Base-by-base conservation (phyloP, 2,329 filamentous ascomycete species). In the Cladobotryum mycophilum region DNA sequence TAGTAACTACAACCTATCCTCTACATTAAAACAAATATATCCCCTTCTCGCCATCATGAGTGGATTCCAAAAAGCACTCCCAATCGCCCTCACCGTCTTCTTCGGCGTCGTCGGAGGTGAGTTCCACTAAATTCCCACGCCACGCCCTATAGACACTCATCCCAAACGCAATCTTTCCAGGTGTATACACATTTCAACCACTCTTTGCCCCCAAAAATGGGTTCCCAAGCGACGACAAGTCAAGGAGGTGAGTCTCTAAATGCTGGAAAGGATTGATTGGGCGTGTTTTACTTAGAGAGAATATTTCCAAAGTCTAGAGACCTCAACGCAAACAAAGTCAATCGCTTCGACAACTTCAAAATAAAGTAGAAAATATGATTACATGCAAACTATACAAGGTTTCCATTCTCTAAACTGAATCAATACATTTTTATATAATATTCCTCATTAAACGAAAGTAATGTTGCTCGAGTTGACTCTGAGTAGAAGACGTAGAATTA, bases 161-260 rank as follows among this genome's bases (percentile, higher is more conserved):
- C 25, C 25, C 8, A 6, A 30, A 30, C 25, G 8, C 25, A 30
- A 4, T 11, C 3, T 5, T 3, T 30, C 14, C 47, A 70, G 68
- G 68, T 38, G 61, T 62, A 25, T 70, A 70, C 53, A 70, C 68
- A 2, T 70, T 70, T 43, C 61, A 67, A 36, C 68, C 68, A 18
- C 57, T 65, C 22, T 57, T 70, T 47, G 62, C 61, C 2, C 59
- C 60, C 7, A 46, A 47, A 4, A 53, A 62, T 40, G 55, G 50
- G 14, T 30, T 53, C 4, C 48, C 53, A 9, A 55, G 53, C 13
- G 38, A 49, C 17, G 45, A 53, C 6, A 30, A 50, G 25, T 6
- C 52, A 17, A 48, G 54, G 41, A 56, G 44, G 58, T 62, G 54
- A 20, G 20, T 20, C 9, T 6, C 9, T 30, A 11, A 30, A 30